Base-by-base conservation (phyloP, 192 early-diverging fungal genomes). In the Phycomyces blakesleeanus region DNA sequence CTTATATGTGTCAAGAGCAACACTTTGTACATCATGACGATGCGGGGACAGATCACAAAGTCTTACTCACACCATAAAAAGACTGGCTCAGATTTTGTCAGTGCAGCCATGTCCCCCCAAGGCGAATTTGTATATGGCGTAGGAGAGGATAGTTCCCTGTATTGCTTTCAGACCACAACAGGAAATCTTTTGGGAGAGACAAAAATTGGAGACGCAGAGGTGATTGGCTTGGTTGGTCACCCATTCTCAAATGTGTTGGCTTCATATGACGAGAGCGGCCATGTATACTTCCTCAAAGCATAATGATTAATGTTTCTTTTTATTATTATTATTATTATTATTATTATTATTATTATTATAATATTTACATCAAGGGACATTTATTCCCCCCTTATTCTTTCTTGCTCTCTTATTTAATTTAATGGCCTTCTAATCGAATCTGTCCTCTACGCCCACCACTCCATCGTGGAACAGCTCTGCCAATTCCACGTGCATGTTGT, bases 51-150 rank as follows among this genome's bases (percentile, higher is more conserved):
- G 38, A 78, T 82, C 37, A 62, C 74, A 15, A 82, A 82, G 71
- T 75, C 71, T 24, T 76, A 74, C 3, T 73, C 84, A 1, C 72
- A 79, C 3, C 72, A 77, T 7, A 78, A 75, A 58, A 81, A 85
- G 38, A 50, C 67, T 22, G 76, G 75, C 7, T 58, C 56, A 22
- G 74, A 77, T 64, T 87, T 91, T 61, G 57, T 90, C 14, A 61
- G 76, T 14, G 82, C 82, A 0, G 80, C 80, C 1, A 40, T 91
- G 0, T 88, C 89, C 6, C 81, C 92, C 0, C 87, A 91, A 49
- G 93, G 94, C 14, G 89, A 93, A 64, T 91, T 84, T 72, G 73
- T 93, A 8, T 89, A 95, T 73, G 84, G 85, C 54, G 79, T 93
- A 5, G 83, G 81, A 0, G 92, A 93, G 71, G 79, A 87, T 50